Percentiles rank a stretch among this genome's conserved stretches.
These are phyloP conservation scores for Emergomyces pasteurianus DNA, from an alignment of 2,329 filamentous ascomycete species.

Conservation along the genomic window DNA sequence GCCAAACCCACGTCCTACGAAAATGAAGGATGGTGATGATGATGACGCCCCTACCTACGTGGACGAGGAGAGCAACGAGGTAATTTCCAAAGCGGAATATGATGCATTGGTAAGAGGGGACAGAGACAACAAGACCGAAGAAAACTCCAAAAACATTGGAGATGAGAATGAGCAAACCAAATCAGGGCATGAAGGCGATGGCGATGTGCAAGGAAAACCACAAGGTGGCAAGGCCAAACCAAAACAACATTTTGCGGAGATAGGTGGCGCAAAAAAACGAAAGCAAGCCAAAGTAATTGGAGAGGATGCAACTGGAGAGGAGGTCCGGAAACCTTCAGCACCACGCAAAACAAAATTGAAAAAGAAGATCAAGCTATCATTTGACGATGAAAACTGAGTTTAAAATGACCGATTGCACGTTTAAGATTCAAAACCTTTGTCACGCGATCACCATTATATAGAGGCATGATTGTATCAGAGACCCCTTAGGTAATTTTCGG, in stretches of 20 bases:
- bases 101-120: conserved; percentile 25
- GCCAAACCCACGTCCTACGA: conserved; percentile 25
- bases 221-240: conserved; percentile 18
- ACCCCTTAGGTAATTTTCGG: neutral
- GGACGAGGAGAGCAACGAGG: conserved; percentile 32
- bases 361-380: conserved; percentile 37
- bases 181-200: conserved; percentile 1
- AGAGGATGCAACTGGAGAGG: conserved; percentile 17
- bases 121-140: conserved; percentile 4
- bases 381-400: conserved; percentile 24
- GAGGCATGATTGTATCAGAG: neutral
- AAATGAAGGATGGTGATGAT: conserved; percentile 26
- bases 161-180: conserved; percentile 11
- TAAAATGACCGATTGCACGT: neutral
- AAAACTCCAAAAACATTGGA: conserved; percentile 5
- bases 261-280: conserved; percentile 31
- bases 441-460: neutral
- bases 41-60: conserved; percentile 35
- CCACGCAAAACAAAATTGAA: conserved; percentile 26
- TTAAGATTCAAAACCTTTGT: neutral
- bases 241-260: conserved; percentile 29
- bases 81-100: conserved; percentile 34
- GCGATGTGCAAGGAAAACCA: neutral
- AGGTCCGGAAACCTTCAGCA: conserved; percentile 13
- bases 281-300: conserved; percentile 32